Percentiles rank a stretch among this genome's conserved stretches.
phyloP scores from a whole-genome alignment of 371 early-diverging fungal species.

The Batkoa obscura region DNA sequence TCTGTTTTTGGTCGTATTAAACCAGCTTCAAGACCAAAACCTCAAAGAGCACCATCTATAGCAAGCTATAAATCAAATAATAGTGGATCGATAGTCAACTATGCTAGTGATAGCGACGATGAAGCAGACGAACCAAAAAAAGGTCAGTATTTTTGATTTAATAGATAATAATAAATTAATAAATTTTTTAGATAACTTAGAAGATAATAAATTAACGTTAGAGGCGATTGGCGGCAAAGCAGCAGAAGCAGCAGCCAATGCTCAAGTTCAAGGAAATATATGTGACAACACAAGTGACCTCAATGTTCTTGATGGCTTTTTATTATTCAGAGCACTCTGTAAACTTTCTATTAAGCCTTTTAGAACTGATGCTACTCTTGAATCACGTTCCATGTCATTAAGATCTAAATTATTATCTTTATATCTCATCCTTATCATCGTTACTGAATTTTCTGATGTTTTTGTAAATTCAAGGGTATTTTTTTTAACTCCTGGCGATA shows the following conservation, averaged over 20 bases:
- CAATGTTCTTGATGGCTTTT: constrained; percentile 42
- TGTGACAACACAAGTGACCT: constrained; percentile 3
- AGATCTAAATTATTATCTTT: constrained; percentile 40
- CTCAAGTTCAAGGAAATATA: constrained; percentile 1
- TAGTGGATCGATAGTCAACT: neutral
- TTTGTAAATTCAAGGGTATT: constrained; percentile 22
- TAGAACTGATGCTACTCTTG: constrained; percentile 9
- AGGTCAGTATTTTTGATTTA: neutral
- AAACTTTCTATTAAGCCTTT: constrained; percentile 66
- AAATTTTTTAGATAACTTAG: neutral
- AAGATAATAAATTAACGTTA: neutral
- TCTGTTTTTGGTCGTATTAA: constrained; percentile 49
- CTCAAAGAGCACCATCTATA: neutral
- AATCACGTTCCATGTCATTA: constrained; percentile 27
- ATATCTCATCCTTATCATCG: constrained; percentile 21
- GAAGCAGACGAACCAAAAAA: neutral
- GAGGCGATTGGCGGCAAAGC: constrained; percentile 3
- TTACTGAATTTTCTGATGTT: constrained; percentile 18
- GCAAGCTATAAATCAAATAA: neutral
- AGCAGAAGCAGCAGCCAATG: constrained; percentile 4
- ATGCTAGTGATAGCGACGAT: neutral
- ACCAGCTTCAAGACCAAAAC: constrained; percentile 3
- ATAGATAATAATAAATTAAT: neutral
- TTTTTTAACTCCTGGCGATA: constrained; percentile 12
- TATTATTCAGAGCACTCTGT: constrained; percentile 81